These are phyloP conservation scores for Trichosanthes truncata DNA, from an alignment of 306 rosid genomes.

Conservation along the genomic window DNA sequence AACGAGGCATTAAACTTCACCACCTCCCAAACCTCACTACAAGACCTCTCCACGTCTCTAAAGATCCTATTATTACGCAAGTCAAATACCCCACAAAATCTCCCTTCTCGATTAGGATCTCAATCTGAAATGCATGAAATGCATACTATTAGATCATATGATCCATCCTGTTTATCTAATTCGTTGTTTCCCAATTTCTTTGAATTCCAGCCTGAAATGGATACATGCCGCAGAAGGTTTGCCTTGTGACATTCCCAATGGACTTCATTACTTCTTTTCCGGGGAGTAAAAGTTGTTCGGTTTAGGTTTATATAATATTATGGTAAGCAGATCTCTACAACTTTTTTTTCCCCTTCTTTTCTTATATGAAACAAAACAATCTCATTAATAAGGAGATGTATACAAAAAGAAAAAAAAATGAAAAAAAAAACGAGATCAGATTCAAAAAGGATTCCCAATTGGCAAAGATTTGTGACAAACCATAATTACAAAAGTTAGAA, in stretches of 20 bases:
- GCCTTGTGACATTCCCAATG: constrained; percentile 38
- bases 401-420: too few relatives aligned
- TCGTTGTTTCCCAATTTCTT: constrained; percentile 4
- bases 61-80: too few relatives aligned
- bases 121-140: background rate
- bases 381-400: background rate
- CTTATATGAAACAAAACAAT: background rate
- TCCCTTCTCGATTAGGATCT: background rate
- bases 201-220: constrained; percentile 78
- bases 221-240: constrained; percentile 93
- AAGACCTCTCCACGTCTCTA: too few relatives aligned
- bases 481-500: background rate
- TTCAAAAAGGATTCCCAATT: background rate
- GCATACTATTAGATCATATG: background rate
- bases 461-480: background rate
- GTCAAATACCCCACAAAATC: too few relatives aligned
- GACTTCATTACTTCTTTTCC: background rate
- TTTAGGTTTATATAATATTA: background rate
- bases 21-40: too few relatives aligned
- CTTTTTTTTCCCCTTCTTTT: too few relatives aligned
- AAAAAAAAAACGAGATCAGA: background rate
- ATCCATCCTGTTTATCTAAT: background rate
- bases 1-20: too few relatives aligned
- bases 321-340: too few relatives aligned
- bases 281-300: background rate